These are phyloP conservation scores for Zanthoxylum bungeanum DNA, from an alignment of 345 rosid genomes.

Conservation along the genomic window DNA sequence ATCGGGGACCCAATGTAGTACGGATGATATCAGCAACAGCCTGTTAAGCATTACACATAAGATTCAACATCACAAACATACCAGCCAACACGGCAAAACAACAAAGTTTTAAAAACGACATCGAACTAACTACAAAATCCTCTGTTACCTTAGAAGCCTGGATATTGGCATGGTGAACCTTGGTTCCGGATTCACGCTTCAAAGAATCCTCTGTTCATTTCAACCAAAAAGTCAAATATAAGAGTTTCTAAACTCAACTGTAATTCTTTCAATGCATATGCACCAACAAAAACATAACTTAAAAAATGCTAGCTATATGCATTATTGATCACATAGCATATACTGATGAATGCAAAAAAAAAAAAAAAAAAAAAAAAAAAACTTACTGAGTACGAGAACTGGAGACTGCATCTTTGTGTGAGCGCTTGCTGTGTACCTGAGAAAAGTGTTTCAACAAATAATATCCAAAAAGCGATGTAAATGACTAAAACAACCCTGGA, in stretches of 20 bases:
- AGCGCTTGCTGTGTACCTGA: no score
- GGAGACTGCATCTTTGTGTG: constrained; percentile 64
- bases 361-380: background rate
- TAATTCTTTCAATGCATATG: background rate
- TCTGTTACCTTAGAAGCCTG: constrained; percentile 72
- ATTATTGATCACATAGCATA: background rate
- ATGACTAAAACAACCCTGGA: no score
- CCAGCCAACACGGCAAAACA: background rate
- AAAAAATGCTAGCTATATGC: background rate
- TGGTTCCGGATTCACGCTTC: constrained; percentile 92
- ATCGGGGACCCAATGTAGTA: constrained; percentile 95
- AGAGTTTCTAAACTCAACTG: background rate
- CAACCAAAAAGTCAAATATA: background rate
- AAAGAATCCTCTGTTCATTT: constrained; percentile 77
- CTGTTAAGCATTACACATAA: constrained; percentile 29
- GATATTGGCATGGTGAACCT: constrained; percentile 86
- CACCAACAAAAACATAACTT: background rate
- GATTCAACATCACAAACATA: background rate
- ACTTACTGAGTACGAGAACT: constrained; percentile 86
- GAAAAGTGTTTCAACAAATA: no score
- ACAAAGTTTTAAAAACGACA: background rate
- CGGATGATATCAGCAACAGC: constrained; percentile 91
- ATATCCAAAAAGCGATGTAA: no score
- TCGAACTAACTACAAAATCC: background rate
- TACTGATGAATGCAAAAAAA: background rate